A percentile compares a stretch with the other conserved stretches of the same genome.
phyloP scores from a whole-genome alignment of 495 filamentous ascomycete genomes.

The Penicillium goetzii region DNA sequence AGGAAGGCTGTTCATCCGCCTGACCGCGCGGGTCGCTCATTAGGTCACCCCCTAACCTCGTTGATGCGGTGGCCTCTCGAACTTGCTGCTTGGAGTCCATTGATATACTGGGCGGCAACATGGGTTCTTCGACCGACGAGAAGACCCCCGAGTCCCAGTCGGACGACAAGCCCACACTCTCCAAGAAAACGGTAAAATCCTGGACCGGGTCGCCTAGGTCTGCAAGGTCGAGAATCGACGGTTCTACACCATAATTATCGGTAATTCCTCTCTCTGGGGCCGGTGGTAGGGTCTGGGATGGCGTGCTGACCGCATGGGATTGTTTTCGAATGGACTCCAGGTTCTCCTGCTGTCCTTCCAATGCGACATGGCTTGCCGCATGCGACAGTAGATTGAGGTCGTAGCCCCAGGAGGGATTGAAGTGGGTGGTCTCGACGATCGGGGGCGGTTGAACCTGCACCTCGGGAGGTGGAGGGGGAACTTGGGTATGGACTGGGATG shows the following conservation, averaged over 20 bases:
- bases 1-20: conserved; percentile 51
- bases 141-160: conserved; percentile 57
- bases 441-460: conserved; percentile 46
- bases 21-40: conserved; percentile 43
- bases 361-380: conserved; percentile 54
- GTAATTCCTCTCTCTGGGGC: conserved; percentile 47
- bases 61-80: conserved; percentile 33
- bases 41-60: conserved; percentile 43
- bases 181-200: conserved; percentile 54
- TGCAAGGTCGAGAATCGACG: conserved; percentile 50
- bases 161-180: conserved; percentile 54
- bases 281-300: conserved; percentile 39
- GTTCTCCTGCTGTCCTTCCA: conserved; percentile 52
- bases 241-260: conserved; percentile 52
- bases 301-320: conserved; percentile 33
- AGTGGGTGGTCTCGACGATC: conserved; percentile 50
- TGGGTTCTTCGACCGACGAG: conserved; percentile 50
- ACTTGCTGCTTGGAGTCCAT: conserved; percentile 45
- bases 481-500: conserved; percentile 46
- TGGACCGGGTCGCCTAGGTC: conserved; percentile 54
- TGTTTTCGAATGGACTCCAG: conserved; percentile 49
- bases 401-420: conserved; percentile 57
- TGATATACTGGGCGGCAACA: conserved; percentile 41
- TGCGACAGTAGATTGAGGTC: conserved; percentile 55
- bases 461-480: conserved; percentile 42